Evolutionary conservation across 1,139 yeast genomes (phyloP).

Genomic region (Yamadazyma triangularis): DNA sequence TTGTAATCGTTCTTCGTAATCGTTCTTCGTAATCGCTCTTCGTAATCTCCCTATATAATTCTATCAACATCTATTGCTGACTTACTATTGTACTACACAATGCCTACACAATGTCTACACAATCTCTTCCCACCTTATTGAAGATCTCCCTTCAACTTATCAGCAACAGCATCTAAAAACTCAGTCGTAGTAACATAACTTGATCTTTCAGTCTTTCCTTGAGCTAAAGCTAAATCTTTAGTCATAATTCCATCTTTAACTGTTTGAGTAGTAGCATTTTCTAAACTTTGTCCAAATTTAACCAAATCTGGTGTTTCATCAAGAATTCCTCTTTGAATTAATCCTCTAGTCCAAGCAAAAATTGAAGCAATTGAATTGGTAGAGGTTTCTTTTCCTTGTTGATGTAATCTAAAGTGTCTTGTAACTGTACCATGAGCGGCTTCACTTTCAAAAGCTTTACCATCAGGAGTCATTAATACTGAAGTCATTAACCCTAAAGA

Average conservation of each 20-base stretch:
- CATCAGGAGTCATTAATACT: constrained; percentile 80
- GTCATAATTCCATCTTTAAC: constrained; percentile 78
- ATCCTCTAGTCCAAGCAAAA: constrained; percentile 85
- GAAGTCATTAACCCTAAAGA: constrained; percentile 83
- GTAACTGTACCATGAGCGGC: constrained; percentile 90
- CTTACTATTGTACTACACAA: too few relatives aligned
- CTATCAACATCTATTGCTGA: too few relatives aligned
- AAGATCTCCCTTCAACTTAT: constrained; percentile 5
- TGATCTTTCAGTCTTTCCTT: constrained; percentile 61
- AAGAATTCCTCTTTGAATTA: constrained; percentile 74
- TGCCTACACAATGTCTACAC: too few relatives aligned
- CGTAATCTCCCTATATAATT: too few relatives aligned
- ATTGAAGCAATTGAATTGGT: constrained; percentile 83
- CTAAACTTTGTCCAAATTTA: constrained; percentile 60
- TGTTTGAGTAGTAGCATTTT: constrained; percentile 65
- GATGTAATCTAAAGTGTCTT: constrained; percentile 80
- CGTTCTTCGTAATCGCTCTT: too few relatives aligned
- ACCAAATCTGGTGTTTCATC: constrained; percentile 70
- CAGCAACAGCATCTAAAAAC: constrained; percentile 60
- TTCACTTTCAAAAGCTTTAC: constrained; percentile 76
- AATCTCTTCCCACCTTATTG: too few relatives aligned
- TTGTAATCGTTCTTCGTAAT: too few relatives aligned
- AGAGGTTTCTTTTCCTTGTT: constrained; percentile 79
- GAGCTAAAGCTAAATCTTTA: constrained; percentile 74
- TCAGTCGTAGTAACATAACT: constrained; percentile 73